Percentiles rank a stretch among this genome's conserved stretches.
phyloP scores from a whole-genome alignment of 2,329 filamentous ascomycete species.

The Cephalotrichum gorgonifer region DNA sequence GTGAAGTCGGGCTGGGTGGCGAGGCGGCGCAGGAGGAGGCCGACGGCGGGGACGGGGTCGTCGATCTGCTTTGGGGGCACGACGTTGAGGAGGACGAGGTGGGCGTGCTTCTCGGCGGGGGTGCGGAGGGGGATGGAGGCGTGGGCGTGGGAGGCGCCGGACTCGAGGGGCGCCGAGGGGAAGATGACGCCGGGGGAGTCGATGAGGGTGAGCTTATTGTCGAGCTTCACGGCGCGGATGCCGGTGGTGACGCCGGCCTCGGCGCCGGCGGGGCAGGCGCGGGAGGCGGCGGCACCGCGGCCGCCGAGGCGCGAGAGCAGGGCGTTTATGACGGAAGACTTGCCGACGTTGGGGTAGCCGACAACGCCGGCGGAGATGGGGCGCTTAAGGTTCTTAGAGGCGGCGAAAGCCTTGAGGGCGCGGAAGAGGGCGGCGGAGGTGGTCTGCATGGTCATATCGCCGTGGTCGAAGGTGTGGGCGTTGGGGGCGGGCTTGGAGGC shows the following conservation, averaged over 20 bases:
- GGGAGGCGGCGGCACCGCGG: conserved; percentile 41
- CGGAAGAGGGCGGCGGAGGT: conserved; percentile 80
- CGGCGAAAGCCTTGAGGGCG: conserved; percentile 81
- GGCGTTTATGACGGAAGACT: conserved; percentile 93
- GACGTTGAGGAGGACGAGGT: conserved; percentile 80
- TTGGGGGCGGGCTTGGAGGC: conserved; percentile 75
- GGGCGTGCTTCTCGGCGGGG: conserved; percentile 64
- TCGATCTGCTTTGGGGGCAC: conserved; percentile 90
- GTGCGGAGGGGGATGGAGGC: conserved; percentile 44
- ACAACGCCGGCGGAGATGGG: conserved; percentile 88
- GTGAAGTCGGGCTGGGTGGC: conserved; percentile 64
- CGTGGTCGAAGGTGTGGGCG: conserved; percentile 86
- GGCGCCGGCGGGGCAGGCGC: conserved; percentile 75
- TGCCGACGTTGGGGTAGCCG: conserved; percentile 92
- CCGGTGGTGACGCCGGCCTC: conserved; percentile 88
- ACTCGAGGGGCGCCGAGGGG: conserved; percentile 48
- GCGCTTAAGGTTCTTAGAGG: conserved; percentile 74
- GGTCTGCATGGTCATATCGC: conserved; percentile 74
- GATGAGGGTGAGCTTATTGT: conserved; percentile 86
- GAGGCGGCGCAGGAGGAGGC: conserved; percentile 71
- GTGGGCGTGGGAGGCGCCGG: conserved; percentile 22
- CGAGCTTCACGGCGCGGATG: conserved; percentile 83
- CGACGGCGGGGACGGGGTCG: conserved; percentile 81
- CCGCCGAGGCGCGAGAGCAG: conserved; percentile 67
- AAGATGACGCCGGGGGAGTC: conserved; percentile 95